Base-by-base conservation (phyloP, 1,284 basidiomycete genomes). In the Tilletiopsis washingtonensis region DNA sequence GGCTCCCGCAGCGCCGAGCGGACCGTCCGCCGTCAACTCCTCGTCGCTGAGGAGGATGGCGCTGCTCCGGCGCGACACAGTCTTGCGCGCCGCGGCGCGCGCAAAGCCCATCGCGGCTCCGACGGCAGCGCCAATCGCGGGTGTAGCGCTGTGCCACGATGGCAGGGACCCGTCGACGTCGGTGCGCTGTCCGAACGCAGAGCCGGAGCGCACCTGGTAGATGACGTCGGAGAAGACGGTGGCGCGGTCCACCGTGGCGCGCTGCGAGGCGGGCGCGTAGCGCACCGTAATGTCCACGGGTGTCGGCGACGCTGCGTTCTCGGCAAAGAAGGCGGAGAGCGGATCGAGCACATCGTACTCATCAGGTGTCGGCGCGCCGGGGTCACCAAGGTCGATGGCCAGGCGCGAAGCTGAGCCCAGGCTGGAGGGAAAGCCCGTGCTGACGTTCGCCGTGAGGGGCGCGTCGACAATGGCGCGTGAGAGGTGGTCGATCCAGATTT, bases 161-260 rank as follows among this genome's bases (percentile, higher is more conserved):
- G 59, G 46, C 4, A 56, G 58, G 19, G 59, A 54, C 5, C 57
- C 37, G 7, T 60, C 50, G 11, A 52, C 53, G 17, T 53, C 56
- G 17, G 59, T 42, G 5, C 43, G 20, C 7, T 41, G 37, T 38
- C 20, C 38, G 4, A 20, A 9, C 39, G 21, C n/a, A 48, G 20
- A 15, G 32, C 41, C 41, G 40, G 37, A 12, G 37, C 36, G 24
- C 29, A 59, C n/a, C 56, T 37, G 2, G 56, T 54, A n/a, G 15
- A 54, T 26, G 14, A 38, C 49, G 37, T 71, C 67, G 12, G 68
- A 67, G 39, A 71, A 61, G 23, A 71, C 41, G 68, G 71, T 72
- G 15, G 61, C 60, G 7, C 65, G 62, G 43, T 72, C 66, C 20
- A 64, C 58, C 23, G 59, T 56, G 17, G 59, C 57, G 21, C 67